A percentile compares a stretch with the other conserved stretches of the same genome.
Conservation (phyloP, 176 grass and related monocot genomes). For the Avena insularis region DNA sequence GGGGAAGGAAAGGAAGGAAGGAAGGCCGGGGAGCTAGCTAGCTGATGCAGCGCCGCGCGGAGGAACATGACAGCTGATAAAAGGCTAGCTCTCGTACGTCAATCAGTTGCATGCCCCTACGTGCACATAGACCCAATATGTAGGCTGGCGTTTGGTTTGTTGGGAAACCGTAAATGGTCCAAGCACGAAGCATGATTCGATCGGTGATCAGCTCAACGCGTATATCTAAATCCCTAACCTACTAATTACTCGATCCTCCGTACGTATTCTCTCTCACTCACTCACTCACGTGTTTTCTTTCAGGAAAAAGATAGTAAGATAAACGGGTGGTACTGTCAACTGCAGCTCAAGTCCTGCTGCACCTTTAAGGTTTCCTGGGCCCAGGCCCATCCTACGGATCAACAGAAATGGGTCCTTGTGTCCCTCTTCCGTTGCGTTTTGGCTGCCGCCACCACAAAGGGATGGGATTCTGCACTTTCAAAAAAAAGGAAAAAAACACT, state of each 20-base stretch:
- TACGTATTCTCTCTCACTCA: too few relatives aligned
- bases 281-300: too few relatives aligned
- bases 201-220: too few relatives aligned
- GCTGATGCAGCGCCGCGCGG: too few relatives aligned
- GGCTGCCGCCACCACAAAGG: background rate
- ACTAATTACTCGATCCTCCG: too few relatives aligned
- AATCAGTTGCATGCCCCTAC: background rate
- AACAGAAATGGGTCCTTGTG: background rate
- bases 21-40: too few relatives aligned
- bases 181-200: too few relatives aligned
- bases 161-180: constrained; percentile 15
- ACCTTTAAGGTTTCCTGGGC: background rate
- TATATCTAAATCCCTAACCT: too few relatives aligned
- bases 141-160: background rate
- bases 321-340: background rate
- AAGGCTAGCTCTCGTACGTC: background rate
- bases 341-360: background rate
- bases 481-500: too few relatives aligned
- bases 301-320: background rate
- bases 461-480: too few relatives aligned
- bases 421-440: background rate
- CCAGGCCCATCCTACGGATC: background rate
- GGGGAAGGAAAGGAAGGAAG: too few relatives aligned
- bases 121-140: background rate
- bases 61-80: constrained; percentile 29